Evolutionary conservation across 2,329 filamentous ascomycete species (phyloP).

Genomic region (Fusarium hainanense): DNA sequence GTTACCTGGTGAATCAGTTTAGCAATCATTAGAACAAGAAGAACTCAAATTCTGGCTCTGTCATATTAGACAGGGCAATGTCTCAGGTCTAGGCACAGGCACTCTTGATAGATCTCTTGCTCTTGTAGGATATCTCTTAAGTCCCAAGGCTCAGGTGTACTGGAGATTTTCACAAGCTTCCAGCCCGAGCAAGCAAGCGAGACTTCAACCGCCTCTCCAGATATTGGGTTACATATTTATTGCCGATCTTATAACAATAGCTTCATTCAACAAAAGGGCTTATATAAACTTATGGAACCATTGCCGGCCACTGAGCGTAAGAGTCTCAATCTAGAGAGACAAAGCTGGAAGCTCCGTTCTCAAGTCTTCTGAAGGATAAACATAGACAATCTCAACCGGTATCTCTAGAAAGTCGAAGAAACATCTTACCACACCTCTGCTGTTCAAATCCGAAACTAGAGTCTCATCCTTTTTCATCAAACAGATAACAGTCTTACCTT

Average conservation of each 20-base stretch:
- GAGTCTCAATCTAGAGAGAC: neutral
- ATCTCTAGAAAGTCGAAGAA: neutral
- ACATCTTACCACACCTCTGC: neutral
- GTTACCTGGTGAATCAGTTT: neutral
- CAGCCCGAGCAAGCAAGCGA: neutral
- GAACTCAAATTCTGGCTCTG: neutral
- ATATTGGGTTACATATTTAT: no score
- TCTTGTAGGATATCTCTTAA: neutral
- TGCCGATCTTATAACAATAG: neutral
- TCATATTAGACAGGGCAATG: neutral
- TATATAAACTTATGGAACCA: neutral
- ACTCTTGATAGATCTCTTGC: neutral
- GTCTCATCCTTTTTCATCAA: neutral
- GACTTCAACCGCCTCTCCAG: neutral
- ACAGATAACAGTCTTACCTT: neutral
- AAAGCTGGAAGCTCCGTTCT: no score
- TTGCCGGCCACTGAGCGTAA: neutral
- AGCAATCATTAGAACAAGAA: neutral
- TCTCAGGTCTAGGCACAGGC: no score
- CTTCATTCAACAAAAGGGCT: neutral
- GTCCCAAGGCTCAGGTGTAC: no score
- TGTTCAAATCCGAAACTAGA: neutral
- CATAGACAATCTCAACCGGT: neutral
- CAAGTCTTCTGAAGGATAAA: neutral
- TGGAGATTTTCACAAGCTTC: neutral